phyloP scores from a whole-genome alignment of 371 early-diverging fungal species.

The Mucor saturninus region DNA sequence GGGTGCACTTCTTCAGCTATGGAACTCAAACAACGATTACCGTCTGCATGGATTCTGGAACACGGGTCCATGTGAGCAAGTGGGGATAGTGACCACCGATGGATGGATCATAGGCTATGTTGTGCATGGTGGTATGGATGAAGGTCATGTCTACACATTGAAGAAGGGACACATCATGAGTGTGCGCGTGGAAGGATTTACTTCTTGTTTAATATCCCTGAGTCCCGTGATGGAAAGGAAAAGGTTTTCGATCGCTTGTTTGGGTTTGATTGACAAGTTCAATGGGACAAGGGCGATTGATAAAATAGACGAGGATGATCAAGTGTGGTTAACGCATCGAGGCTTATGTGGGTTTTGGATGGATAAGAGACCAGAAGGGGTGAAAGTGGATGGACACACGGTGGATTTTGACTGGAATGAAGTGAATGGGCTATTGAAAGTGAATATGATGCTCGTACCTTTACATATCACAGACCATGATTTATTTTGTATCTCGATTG shows the following conservation, averaged over 20 bases:
- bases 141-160: conserved; percentile 3
- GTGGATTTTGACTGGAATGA: conserved; percentile 12
- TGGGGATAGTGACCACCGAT: conserved; percentile 9
- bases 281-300: conserved; percentile 19
- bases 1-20: conserved; percentile 4
- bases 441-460: conserved; percentile 19
- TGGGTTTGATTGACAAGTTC: conserved; percentile 32
- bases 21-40: conserved; percentile 21
- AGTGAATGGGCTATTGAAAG: conserved; percentile 6
- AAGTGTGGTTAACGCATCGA: conserved; percentile 14
- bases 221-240: neutral
- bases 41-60: conserved; percentile 29
- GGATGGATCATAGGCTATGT: conserved; percentile 9
- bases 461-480: neutral
- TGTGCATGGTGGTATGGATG: conserved; percentile 15
- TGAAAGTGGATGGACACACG: neutral
- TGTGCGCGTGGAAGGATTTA: conserved; percentile 6
- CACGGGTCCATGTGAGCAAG: neutral
- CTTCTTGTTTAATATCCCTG: conserved; percentile 11
- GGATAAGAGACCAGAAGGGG: neutral
- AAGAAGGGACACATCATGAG: neutral
- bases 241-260: conserved; percentile 19
- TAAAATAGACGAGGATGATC: neutral
- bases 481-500: conserved; percentile 9
- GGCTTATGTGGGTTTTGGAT: conserved; percentile 27